Percentiles rank a stretch among this genome's conserved stretches.
phyloP scores from a whole-genome alignment of 148 eudicot genomes.

The Arbutus unedo region DNA sequence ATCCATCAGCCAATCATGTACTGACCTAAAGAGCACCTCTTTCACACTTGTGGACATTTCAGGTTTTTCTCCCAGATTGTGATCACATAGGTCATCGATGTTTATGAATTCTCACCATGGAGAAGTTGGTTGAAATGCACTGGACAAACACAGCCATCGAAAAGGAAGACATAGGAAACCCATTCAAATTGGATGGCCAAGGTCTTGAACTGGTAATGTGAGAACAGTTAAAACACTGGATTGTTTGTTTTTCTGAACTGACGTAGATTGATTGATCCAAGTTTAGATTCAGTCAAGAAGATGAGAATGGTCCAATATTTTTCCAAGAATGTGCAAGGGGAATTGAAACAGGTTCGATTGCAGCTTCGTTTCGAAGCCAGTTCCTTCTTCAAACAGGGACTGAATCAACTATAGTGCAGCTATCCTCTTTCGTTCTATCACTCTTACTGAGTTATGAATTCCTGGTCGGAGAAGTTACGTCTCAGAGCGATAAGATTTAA shows the following conservation, averaged over 20 bases:
- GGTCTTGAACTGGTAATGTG: not conserved
- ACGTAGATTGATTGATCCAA: not conserved
- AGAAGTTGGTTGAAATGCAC: not conserved
- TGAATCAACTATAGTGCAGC: too few species aligned
- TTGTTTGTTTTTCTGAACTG: not conserved
- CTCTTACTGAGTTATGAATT: too few species aligned
- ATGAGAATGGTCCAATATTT: not conserved
- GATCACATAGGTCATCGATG: not conserved
- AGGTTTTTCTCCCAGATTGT: too few species aligned
- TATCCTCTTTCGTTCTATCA: too few species aligned
- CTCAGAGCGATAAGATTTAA: not conserved
- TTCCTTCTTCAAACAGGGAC: too few species aligned
- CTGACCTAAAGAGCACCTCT: too few species aligned
- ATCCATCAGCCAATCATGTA: too few species aligned
- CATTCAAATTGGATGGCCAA: not conserved
- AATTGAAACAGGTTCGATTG: not conserved
- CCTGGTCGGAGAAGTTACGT: not conserved
- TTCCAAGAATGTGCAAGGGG: not conserved
- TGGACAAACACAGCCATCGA: not conserved
- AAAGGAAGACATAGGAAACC: not conserved
- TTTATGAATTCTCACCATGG: not conserved
- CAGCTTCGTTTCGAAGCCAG: too few species aligned
- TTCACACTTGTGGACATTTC: too few species aligned
- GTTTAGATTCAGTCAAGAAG: not conserved
- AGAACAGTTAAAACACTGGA: not conserved